Evolutionary conservation across 2,329 filamentous ascomycete genomes (phyloP), one percentile per base, ranked within the genome.

Genomic region (Apiospora aurea): DNA sequence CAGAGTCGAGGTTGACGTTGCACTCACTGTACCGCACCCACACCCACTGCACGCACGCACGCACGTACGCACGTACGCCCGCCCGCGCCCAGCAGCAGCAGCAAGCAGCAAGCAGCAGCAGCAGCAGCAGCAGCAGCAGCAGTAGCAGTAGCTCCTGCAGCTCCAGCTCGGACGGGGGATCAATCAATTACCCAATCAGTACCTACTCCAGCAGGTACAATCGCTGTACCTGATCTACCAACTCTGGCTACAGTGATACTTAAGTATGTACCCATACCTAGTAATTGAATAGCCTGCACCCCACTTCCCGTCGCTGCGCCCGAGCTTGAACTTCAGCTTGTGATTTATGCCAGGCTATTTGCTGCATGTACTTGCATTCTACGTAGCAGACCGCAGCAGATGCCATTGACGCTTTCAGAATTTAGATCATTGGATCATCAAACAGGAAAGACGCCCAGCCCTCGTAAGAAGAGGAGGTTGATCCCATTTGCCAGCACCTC

Each of bases 161-260:
- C 6, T 61, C 29, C 53, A 38, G 26, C 51, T 34, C 29, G n/a
- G 8, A 57, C 26, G 26, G 51, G 51, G 49, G 26, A n/a, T 34
- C 53, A 21, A n/a, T 61, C 26, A 61, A 61, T 61, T 53, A 53
- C 51, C 51, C 51, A 53, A 53, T 53, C 51, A 53, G 51, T 53
- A 26, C n/a, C 34, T 51, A 51, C 47, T 51, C 8, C 16, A 21
- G 44, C 44, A 18, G 14, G 14, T 46, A 46, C 44, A 46, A 3
- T 16, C 2, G 18, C 44, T 46, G 44, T 46, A 46, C 14, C 44
- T 46, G 44, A 46, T 57, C 51, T 11, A 16, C 10, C 18, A 24
- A 34, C 29, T 34, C 46, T 8, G 18, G 53, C 16, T 38, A 61
- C 34, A 38, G 53, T n/a, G 1, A 61, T 61, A 38, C 34, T 8